Evolutionary conservation across 805 yeast genomes (phyloP), one percentile per base, ranked within the genome.

Genomic region (Nadsonia fulvescens): DNA sequence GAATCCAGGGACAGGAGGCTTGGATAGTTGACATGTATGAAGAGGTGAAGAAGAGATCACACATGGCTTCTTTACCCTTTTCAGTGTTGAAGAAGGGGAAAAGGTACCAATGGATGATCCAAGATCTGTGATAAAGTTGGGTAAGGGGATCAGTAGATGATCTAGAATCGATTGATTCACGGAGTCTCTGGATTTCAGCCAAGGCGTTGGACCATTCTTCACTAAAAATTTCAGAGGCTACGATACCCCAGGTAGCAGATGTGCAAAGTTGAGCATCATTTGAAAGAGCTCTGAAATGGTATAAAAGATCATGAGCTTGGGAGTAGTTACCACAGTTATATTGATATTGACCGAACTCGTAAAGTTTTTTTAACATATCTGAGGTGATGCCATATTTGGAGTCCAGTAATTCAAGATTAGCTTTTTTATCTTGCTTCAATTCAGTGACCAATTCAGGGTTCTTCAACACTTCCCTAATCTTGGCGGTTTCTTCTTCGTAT

Each of bases 1-100:
- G 46, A 25, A 72, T 53, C 81, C 81, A 72, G 12, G 79, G 81
- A 42, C 71, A 62, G 6, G 74, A 57, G 16, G 76, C 74, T 49
- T 72, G 78, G 42, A 71, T 70, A 3, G 77, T 63, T 32, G 70
- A 63, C 33, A 71, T 47, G 45, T 68, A 69, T 5, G 72, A 63
- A 4, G 72, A 61, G 10, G 66, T 53, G 42, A 68, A 60, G 46
- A 67, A 66, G 27, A 67, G 42, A 34, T 72, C 78, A 31, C 63
- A 54, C 32, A 72, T 49, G 23, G 56, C 54, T 28, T 66, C 72
- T 15, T 58, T 42, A 6, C 73, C 72, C 29, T 56, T 53, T 28
- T 56, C 65, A 24, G 48, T 46, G 40, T 61, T 60, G 58, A 67
- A 67, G 40, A 63, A 66, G 35, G 70, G 69, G 55, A 69, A 71